Percentiles rank a stretch among this genome's conserved stretches.
phyloP scores from a whole-genome alignment of 768 basidiomycete species.

The Russula lepida region DNA sequence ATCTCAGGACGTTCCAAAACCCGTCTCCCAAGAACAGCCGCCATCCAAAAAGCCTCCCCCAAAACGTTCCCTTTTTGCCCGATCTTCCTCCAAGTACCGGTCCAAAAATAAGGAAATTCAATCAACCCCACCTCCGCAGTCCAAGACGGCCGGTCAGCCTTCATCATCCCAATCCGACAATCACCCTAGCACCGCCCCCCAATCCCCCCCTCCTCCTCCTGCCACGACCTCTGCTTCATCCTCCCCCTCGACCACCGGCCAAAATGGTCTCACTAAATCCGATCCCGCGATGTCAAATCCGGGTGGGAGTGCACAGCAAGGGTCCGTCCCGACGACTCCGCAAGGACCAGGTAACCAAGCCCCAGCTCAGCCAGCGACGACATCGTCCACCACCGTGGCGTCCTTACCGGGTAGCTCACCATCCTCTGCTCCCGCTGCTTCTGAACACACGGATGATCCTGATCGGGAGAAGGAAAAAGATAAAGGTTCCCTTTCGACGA shows the following conservation, averaged over 20 bases:
- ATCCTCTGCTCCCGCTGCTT: constrained; percentile 27
- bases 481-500: constrained; percentile 39
- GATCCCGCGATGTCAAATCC: constrained; percentile 13
- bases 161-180: neutral
- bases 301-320: constrained; percentile 20
- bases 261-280: constrained; percentile 18
- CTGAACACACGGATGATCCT: constrained; percentile 29
- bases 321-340: constrained; percentile 22
- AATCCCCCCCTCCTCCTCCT: neutral
- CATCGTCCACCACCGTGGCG: constrained; percentile 16
- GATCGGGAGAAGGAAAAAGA: constrained; percentile 39
- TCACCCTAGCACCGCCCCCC: neutral
- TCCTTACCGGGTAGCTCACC: constrained; percentile 19
- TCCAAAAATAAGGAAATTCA: constrained; percentile 14
- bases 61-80: constrained; percentile 16
- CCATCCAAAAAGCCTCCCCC: constrained; percentile 1
- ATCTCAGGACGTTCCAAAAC: neutral
- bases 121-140: neutral
- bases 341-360: constrained; percentile 1
- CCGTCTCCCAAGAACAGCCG: neutral
- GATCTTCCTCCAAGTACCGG: constrained; percentile 13
- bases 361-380: constrained; percentile 15
- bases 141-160: neutral
- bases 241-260: constrained; percentile 3
- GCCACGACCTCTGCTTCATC: constrained; percentile 1